phyloP scores from a whole-genome alignment of 495 filamentous ascomycete species.

The Neurospora hispaniola region DNA sequence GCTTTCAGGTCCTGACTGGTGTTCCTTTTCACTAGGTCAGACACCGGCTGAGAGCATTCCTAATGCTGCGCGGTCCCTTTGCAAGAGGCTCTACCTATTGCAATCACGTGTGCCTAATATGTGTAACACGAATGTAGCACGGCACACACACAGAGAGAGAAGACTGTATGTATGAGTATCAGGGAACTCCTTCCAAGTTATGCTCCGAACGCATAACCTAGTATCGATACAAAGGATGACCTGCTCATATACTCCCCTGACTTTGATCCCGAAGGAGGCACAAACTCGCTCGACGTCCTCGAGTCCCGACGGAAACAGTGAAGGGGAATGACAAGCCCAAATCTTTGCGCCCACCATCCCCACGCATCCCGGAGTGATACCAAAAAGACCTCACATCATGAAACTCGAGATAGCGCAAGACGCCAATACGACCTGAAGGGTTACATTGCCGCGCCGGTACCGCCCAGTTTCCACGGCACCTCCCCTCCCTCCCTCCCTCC shows the following conservation, averaged over 20 bases:
- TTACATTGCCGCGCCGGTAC: not conserved
- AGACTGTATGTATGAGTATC: not conserved
- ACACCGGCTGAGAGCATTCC: not conserved
- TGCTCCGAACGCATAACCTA: not conserved
- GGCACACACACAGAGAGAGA: not conserved
- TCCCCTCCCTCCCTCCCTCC: not conserved
- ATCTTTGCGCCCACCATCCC: not conserved
- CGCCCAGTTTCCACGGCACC: not conserved
- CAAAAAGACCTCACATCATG: not conserved
- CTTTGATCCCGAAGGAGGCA: not conserved
- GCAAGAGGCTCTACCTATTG: not conserved
- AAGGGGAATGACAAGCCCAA: not conserved
- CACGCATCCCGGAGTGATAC: not conserved
- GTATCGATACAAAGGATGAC: not conserved
- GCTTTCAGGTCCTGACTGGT: not conserved
- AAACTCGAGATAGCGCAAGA: not conserved
- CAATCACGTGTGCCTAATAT: not conserved
- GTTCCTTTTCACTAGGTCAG: not conserved
- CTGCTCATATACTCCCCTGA: not conserved
- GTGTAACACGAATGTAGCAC: not conserved
- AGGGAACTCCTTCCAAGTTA: not conserved
- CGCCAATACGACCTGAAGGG: not conserved
- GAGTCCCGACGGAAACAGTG: not conserved
- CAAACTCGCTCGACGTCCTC: not conserved
- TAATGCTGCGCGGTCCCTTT: not conserved